Conservation (phyloP, 345 rosid genomes). For the Excoecaria cochinchinensis region DNA sequence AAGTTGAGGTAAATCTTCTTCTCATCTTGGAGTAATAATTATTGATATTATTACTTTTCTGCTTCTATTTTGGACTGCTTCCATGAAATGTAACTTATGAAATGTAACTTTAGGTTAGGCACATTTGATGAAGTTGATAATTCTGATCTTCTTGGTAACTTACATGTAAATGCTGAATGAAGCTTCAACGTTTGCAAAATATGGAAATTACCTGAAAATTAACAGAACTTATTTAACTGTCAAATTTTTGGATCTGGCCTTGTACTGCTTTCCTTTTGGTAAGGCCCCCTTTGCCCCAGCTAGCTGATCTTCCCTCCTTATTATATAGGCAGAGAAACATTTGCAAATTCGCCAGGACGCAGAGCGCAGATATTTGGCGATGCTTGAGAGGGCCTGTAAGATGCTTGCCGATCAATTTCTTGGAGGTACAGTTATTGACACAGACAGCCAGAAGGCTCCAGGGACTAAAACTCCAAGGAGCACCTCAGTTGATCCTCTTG, state of each 20-base stretch:
- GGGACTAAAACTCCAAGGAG: constrained; percentile 35
- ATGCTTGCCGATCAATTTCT: constrained; percentile 63
- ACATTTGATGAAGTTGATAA: neutral
- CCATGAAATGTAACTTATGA: neutral
- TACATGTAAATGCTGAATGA: neutral
- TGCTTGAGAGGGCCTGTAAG: constrained; percentile 70
- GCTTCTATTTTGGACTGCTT: neutral
- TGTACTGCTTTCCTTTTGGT: neutral
- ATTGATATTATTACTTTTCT: neutral
- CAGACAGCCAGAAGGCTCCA: constrained; percentile 29
- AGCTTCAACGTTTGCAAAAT: neutral
- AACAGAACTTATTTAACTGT: neutral
- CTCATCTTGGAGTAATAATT: neutral
- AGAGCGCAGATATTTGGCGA: constrained; percentile 52
- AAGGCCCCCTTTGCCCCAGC: neutral
- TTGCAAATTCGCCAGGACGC: constrained; percentile 66
- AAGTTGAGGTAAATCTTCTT: constrained; percentile 53
- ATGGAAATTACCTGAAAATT: neutral
- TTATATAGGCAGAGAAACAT: constrained; percentile 59
- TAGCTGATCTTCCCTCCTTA: constrained; percentile 19
- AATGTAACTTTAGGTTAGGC: neutral
- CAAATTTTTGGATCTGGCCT: neutral
- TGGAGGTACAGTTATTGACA: constrained; percentile 34
- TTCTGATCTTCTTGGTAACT: neutral
- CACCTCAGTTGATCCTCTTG: constrained; percentile 38